Percentiles rank a stretch among this genome's conserved stretches.
Conservation (phyloP, 2,329 filamentous ascomycete species). For the Paracoccidioides brasiliensis region DNA sequence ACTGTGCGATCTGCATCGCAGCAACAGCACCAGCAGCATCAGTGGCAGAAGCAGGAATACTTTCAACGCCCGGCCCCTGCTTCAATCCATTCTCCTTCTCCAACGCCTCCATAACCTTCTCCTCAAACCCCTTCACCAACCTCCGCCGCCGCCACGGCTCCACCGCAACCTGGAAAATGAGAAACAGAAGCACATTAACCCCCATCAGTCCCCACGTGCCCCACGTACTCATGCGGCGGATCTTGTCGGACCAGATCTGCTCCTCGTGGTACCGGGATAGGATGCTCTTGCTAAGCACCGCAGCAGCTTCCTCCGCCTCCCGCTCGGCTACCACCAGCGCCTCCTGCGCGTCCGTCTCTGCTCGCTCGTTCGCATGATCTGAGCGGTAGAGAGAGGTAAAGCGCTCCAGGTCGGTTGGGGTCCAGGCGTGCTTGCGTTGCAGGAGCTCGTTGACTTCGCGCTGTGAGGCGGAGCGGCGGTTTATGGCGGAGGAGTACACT, state of each 20-base stretch:
- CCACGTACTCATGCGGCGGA: constrained; percentile 92
- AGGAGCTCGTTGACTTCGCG: constrained; percentile 90
- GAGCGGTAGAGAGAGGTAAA: constrained; percentile 87
- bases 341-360: constrained; percentile 59
- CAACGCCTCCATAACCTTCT: constrained; percentile 56
- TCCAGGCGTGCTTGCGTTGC: constrained; percentile 89
- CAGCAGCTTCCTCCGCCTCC: constrained; percentile 63
- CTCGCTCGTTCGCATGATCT: constrained; percentile 85
- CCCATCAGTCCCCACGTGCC: constrained; percentile 98
- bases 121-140: constrained; percentile 70
- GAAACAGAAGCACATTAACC: constrained; percentile 78
- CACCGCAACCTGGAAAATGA: constrained; percentile 75
- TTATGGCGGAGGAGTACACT: constrained; percentile 70
- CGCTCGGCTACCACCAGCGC: constrained; percentile 62
- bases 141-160: constrained; percentile 81
- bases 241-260: constrained; percentile 98
- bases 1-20: constrained; percentile 1
- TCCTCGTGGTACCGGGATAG: constrained; percentile 93
- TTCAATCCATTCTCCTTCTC: constrained; percentile 46
- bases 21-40: background rate
- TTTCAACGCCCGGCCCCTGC: constrained; percentile 5
- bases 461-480: constrained; percentile 73
- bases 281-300: constrained; percentile 67
- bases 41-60: constrained; percentile 7
- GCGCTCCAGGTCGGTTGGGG: constrained; percentile 71